Conservation (phyloP, 2,329 filamentous ascomycete genomes). For the Beauveria sp. region DNA sequence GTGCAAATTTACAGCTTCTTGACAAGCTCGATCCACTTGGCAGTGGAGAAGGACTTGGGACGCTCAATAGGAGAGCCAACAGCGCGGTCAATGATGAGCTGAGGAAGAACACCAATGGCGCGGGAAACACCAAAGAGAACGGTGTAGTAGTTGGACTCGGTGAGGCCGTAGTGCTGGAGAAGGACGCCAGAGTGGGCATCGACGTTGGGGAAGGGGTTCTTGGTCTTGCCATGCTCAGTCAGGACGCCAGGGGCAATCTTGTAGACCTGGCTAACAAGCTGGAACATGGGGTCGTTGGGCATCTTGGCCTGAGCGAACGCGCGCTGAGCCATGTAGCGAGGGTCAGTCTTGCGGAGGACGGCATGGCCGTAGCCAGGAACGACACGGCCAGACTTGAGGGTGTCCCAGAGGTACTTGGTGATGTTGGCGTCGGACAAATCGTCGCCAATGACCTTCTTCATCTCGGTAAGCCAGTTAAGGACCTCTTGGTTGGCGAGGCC, state of each 20-base stretch:
- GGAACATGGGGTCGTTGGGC: slow-evolving; percentile 98
- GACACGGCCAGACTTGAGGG: slow-evolving; percentile 89
- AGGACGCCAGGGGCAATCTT: slow-evolving; percentile 98
- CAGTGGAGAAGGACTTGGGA: slow-evolving; percentile 97
- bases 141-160: slow-evolving; percentile 99
- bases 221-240: slow-evolving; percentile 99
- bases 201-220: slow-evolving; percentile 99
- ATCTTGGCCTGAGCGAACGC: slow-evolving; percentile 87
- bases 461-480: slow-evolving; percentile 97
- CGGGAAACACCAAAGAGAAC: slow-evolving; percentile 98
- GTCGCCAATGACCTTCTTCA: slow-evolving; percentile 91
- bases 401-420: slow-evolving; percentile 98
- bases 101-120: slow-evolving; percentile 95
- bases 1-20: slow-evolving; percentile 70
- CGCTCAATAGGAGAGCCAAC: slow-evolving; percentile 95
- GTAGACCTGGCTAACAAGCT: slow-evolving; percentile 99
- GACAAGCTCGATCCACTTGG: slow-evolving; percentile 89
- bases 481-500: slow-evolving; percentile 99
- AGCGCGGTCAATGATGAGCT: slow-evolving; percentile 99
- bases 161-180: slow-evolving; percentile 98
- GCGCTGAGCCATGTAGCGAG: slow-evolving; percentile 97
- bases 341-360: slow-evolving; percentile 98
- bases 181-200: slow-evolving; percentile 98
- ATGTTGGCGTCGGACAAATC: slow-evolving; percentile 95
- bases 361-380: slow-evolving; percentile 98